Base-by-base conservation (phyloP, 371 early-diverging fungal genomes). In the Mucor racemosus region DNA sequence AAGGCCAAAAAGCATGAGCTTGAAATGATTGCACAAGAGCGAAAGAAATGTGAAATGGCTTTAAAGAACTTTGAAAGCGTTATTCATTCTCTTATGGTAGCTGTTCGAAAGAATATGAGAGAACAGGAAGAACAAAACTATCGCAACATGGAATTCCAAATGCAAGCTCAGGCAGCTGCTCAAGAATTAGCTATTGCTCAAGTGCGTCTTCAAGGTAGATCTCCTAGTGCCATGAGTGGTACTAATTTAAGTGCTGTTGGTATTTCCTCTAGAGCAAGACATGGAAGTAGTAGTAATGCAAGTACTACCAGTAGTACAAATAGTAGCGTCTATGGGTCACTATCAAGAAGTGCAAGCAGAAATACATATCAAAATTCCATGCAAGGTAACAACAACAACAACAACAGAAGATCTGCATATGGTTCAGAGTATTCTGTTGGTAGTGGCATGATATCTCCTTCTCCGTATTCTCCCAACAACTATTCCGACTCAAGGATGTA, bases 131-230 rank as follows among this genome's bases (percentile, higher is more conserved):
- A 60, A 4, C 69, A 73, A 41, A 62, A 54, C 11, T 65, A 62
- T 40, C 68, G 64, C 7, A 71, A 62, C 2, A 65, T 54, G 19
- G 72, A 69, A 1, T 56, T 73, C 41, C 75, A 73, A 34, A 7
- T 68, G 33, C 75, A 75, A 46, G 71, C 75, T 1, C 71, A 75
- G 34, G 42, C 44, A 14, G 69, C 75, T 4, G 75, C 75, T 14
- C 71, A 78, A 15, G 75, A 75, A 44, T 41, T 78, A 6, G 71
- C 78, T 0, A 64, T 67, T 33, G 73, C 75, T 0, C 78, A 78
- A 36, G 59, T 76, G 11, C 66, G 69, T 15, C 71, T 70, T 17
- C 75, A 75, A 15, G 60, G 60, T 3, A 19, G 69, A 21, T 21
- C 60, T 14, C 21, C 65, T 13, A 41, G 41, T 55, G 38, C 60